These are phyloP conservation scores for Solanum hybrid DNA, from an alignment of 305 asterid genomes.

Conservation along the genomic window DNA sequence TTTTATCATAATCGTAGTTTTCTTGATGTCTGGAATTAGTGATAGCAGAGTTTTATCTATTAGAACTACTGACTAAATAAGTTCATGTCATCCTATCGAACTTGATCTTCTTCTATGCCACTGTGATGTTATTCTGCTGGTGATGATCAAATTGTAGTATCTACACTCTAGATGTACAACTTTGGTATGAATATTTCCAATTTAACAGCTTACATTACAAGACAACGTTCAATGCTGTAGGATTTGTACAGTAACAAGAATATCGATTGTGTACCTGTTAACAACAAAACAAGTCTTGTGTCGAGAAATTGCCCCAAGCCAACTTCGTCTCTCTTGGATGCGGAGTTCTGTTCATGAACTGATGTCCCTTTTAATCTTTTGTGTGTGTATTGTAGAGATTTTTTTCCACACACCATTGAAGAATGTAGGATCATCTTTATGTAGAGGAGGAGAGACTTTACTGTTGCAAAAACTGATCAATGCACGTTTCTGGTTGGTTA, in stretches of 20 bases:
- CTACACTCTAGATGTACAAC: neutral
- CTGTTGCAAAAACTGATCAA: neutral
- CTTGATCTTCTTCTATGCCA: neutral
- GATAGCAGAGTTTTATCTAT: neutral
- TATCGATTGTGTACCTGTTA: neutral
- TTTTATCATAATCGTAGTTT: neutral
- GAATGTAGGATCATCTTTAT: neutral
- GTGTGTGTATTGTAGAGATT: neutral
- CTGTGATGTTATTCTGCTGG: neutral
- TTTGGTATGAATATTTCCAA: neutral
- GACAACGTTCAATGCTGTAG: neutral
- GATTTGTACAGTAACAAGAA: neutral
- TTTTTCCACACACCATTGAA: neutral
- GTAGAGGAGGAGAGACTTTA: neutral
- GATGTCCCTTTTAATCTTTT: neutral
- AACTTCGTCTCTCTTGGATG: neutral
- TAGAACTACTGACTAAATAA: neutral
- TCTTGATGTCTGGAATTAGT: neutral
- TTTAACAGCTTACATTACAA: neutral
- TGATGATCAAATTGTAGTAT: neutral
- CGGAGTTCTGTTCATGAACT: neutral
- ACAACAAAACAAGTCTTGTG: neutral
- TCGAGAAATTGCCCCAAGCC: neutral
- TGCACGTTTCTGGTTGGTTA: neutral
- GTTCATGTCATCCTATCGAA: neutral